Conservation (phyloP, 106 monocot species). For the Narthecium ossifragum region DNA sequence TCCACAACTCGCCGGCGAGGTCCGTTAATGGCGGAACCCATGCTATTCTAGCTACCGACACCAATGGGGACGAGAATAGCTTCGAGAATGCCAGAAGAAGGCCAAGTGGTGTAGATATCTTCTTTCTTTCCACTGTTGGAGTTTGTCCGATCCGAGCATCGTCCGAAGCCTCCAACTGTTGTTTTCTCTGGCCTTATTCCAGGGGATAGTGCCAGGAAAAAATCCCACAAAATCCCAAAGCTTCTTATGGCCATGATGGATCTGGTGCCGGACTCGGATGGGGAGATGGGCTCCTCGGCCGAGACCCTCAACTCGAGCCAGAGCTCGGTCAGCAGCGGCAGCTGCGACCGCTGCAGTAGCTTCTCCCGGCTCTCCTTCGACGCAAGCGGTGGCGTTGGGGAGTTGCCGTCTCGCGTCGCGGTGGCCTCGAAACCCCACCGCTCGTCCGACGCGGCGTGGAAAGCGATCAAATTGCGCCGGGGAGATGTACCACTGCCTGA, state of each 20-base stretch:
- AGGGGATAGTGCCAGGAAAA: not conserved
- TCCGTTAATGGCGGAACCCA: no score
- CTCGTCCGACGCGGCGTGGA: constrained; percentile 33
- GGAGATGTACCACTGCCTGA: not conserved
- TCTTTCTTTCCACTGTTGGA: no score
- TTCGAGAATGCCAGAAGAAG: no score
- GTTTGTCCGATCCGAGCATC: not conserved
- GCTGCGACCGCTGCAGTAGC: constrained; percentile 28
- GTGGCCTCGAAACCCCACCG: constrained; percentile 22
- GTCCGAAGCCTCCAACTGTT: not conserved
- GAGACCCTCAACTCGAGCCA: constrained; percentile 31
- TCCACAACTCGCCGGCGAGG: no score
- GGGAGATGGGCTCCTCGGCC: constrained; percentile 12
- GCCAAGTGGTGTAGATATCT: no score
- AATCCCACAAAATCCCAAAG: not conserved
- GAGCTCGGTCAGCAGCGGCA: constrained; percentile 37
- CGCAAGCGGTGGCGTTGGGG: not conserved
- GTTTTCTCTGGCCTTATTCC: not conserved
- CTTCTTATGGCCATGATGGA: not conserved
- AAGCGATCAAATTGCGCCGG: constrained; percentile 19
- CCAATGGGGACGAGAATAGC: no score
- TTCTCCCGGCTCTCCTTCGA: constrained; percentile 30
- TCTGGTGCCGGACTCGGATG: constrained; percentile 8
- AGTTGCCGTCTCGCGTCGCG: constrained; percentile 7
- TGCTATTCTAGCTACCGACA: no score